A percentile compares a stretch with the other conserved stretches of the same genome.
phyloP scores from a whole-genome alignment of 1,284 basidiomycete genomes.

The Pseudozyma thailandica region DNA sequence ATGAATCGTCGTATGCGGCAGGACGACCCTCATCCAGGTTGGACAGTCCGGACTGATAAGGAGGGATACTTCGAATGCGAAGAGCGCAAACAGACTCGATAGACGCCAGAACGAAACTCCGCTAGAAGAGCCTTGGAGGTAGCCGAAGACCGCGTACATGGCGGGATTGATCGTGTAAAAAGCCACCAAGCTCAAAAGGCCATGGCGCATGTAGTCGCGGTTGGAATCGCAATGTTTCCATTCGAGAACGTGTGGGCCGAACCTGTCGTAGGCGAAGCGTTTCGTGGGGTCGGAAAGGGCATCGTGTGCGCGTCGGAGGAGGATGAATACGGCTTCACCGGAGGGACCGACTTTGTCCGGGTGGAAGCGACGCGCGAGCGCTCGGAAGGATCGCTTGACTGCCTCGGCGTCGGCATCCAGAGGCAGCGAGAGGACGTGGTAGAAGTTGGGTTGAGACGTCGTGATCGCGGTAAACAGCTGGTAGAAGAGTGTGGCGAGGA shows the following conservation, averaged over 20 bases:
- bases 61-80: conserved; percentile 62
- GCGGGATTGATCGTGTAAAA: conserved; percentile 78
- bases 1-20: conserved; percentile 76
- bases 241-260: conserved; percentile 77
- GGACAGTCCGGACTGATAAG: conserved; percentile 47
- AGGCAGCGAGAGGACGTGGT: conserved; percentile 77
- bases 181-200: conserved; percentile 75
- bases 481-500: conserved; percentile 78
- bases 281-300: conserved; percentile 80
- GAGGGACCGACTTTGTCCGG: conserved; percentile 79
- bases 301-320: conserved; percentile 80
- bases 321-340: conserved; percentile 78
- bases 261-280: conserved; percentile 86
- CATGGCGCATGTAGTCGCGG: conserved; percentile 78
- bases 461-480: conserved; percentile 74
- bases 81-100: conserved; percentile 36
- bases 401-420: conserved; percentile 75
- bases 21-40: conserved; percentile 71
- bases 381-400: conserved; percentile 78
- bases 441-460: conserved; percentile 77
- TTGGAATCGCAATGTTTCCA: conserved; percentile 78
- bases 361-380: conserved; percentile 79
- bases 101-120: conserved; percentile 70
- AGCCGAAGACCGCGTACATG: conserved; percentile 75
- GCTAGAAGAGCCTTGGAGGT: conserved; percentile 71